These are phyloP conservation scores for Stenogyne calaminthoides DNA, from an alignment of 305 asterid genomes.

Conservation along the genomic window DNA sequence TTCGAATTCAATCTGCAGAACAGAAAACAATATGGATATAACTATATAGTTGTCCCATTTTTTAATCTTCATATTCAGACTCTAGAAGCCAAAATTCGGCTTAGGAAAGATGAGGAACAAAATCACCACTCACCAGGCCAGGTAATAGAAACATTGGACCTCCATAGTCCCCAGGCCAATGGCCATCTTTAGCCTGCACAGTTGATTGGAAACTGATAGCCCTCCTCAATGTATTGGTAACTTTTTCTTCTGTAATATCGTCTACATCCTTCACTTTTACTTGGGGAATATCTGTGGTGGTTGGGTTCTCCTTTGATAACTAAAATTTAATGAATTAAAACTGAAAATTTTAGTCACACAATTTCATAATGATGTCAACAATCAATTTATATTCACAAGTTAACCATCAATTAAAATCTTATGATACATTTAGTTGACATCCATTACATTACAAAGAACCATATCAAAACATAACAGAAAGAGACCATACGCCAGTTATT, in stretches of 20 bases:
- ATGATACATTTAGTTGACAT: not conserved
- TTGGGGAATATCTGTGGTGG: slow-evolving; percentile 48
- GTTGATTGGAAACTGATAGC: slow-evolving; percentile 76
- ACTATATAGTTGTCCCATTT: not conserved
- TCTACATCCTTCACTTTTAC: slow-evolving; percentile 65
- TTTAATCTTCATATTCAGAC: slow-evolving; percentile 3
- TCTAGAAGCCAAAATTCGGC: not conserved
- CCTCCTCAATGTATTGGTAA: slow-evolving; percentile 65
- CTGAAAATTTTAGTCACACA: slow-evolving; percentile 24
- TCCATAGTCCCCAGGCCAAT: slow-evolving; percentile 96
- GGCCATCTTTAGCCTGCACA: slow-evolving; percentile 84
- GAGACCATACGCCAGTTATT: not conserved
- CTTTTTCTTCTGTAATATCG: slow-evolving; percentile 75
- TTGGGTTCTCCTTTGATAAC: slow-evolving; percentile 77
- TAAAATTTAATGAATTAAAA: slow-evolving; percentile 30
- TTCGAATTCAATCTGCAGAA: slow-evolving; percentile 13
- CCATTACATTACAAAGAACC: not conserved
- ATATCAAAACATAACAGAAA: not conserved
- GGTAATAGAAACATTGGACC: slow-evolving; percentile 97
- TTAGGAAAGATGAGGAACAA: slow-evolving; percentile 15
- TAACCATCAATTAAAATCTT: slow-evolving; percentile 13
- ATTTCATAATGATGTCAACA: slow-evolving; percentile 17
- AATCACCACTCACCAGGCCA: slow-evolving; percentile 66
- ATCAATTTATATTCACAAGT: slow-evolving; percentile 3
- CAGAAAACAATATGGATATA: slow-evolving; percentile 3